phyloP scores from a whole-genome alignment of 1,284 basidiomycete species.

The Exsudoporus floridanus region DNA sequence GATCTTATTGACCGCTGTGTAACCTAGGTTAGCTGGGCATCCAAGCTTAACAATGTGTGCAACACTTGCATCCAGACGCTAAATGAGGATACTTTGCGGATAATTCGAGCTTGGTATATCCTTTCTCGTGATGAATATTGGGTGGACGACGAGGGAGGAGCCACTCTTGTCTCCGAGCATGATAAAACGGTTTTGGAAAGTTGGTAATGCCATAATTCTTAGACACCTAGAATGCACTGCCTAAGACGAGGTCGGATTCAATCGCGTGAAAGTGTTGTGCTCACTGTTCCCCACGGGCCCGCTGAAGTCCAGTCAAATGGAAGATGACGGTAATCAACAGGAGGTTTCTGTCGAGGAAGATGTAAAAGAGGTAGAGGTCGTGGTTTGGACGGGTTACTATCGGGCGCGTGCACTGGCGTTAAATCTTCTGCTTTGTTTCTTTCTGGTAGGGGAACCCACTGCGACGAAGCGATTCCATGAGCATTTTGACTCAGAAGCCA shows the following conservation, averaged over 20 bases:
- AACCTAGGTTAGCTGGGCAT: conserved; percentile 9
- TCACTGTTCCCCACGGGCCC: conserved; percentile 24
- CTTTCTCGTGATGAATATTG: conserved; percentile 24
- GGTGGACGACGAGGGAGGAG: conserved; percentile 18
- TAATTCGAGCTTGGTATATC: conserved; percentile 30
- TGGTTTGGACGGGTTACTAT: conserved; percentile 2
- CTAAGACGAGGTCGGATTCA: neutral
- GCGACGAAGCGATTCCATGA: conserved; percentile 8
- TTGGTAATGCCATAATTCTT: conserved; percentile 14
- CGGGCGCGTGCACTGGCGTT: conserved; percentile 19
- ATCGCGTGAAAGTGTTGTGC: neutral
- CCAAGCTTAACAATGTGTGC: neutral
- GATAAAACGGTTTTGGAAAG: conserved; percentile 28
- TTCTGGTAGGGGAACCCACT: conserved; percentile 29
- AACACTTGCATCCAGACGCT: conserved; percentile 30
- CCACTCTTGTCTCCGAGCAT: conserved; percentile 24
- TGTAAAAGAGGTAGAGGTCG: conserved; percentile 4
- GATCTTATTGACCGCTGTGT: conserved; percentile 43
- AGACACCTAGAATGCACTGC: conserved; percentile 13
- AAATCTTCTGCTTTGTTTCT: conserved; percentile 36
- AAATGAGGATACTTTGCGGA: conserved; percentile 32
- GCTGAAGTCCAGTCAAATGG: conserved; percentile 16
- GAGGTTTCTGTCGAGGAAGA: conserved; percentile 15
- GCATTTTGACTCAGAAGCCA: neutral
- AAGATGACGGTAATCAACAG: conserved; percentile 21